Conservation (phyloP, 2,329 filamentous ascomycete species). For the Conoideocrella luteorostrata region DNA sequence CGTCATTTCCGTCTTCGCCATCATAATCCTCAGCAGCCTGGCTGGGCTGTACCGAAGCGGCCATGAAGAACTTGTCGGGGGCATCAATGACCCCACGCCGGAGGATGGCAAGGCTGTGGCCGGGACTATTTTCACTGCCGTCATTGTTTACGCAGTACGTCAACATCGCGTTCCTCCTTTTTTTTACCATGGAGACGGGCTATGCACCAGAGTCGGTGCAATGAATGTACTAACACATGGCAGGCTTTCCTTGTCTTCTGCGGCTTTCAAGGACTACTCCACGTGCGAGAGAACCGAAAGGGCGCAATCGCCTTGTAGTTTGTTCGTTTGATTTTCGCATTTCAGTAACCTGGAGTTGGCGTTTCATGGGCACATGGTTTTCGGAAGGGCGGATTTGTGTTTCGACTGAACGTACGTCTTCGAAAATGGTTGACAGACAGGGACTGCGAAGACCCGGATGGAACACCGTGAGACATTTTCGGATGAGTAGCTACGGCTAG, state of each 20-base stretch:
- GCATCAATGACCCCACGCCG: slow-evolving; percentile 63
- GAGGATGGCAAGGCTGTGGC: slow-evolving; percentile 72
- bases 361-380: background rate
- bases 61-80: slow-evolving; percentile 79
- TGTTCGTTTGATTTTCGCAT: background rate
- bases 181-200: too few species aligned
- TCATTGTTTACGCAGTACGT: slow-evolving; percentile 83
- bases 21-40: slow-evolving; percentile 58
- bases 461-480: too few species aligned
- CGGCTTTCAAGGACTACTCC: slow-evolving; percentile 79
- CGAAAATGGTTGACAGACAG: too few species aligned
- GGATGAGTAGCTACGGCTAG: too few species aligned
- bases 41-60: slow-evolving; percentile 69
- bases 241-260: slow-evolving; percentile 90
- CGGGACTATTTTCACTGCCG: slow-evolving; percentile 77
- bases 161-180: too few species aligned
- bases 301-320: slow-evolving; percentile 71
- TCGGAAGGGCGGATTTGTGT: background rate
- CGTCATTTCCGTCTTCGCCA: slow-evolving; percentile 59
- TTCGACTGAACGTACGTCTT: background rate
- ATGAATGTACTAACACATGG: background rate
- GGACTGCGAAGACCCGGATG: too few species aligned
- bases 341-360: slow-evolving; percentile 9
- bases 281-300: slow-evolving; percentile 73
- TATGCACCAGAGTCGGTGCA: too few species aligned